These are phyloP conservation scores for Rutidosis leptorrhynchoides DNA, from an alignment of 129 eudicot species.

Conservation along the genomic window DNA sequence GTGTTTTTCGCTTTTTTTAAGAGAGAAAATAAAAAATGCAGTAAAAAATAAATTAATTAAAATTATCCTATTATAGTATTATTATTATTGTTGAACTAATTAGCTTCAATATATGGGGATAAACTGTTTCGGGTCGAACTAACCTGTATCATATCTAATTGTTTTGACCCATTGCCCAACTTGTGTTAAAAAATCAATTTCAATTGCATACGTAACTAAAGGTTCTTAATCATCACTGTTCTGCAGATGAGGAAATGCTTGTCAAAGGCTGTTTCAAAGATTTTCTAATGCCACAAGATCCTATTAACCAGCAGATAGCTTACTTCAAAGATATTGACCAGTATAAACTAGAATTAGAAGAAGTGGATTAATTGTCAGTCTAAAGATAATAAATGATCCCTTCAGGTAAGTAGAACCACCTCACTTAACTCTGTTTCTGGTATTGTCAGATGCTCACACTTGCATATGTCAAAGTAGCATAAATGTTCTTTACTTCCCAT, in stretches of 20 bases:
- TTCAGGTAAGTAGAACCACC: slow-evolving; percentile 14
- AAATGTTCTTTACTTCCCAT: background rate
- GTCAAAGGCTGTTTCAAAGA: slow-evolving; percentile 30
- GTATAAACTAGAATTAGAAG: slow-evolving; percentile 62
- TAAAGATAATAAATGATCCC: slow-evolving; percentile 19
- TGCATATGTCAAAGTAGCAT: slow-evolving; percentile 1
- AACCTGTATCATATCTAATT: background rate
- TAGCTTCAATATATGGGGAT: background rate
- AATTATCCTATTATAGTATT: too few species aligned
- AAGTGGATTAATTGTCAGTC: slow-evolving; percentile 38
- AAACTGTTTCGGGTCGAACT: background rate
- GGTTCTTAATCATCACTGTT: slow-evolving; percentile 15
- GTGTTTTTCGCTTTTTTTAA: too few species aligned
- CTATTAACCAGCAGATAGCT: slow-evolving; percentile 56
- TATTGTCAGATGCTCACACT: slow-evolving; percentile 29
- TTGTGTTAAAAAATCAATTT: background rate
- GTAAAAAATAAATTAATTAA: too few species aligned
- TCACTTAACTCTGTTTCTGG: slow-evolving; percentile 16
- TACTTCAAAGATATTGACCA: slow-evolving; percentile 67
- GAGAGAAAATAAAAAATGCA: too few species aligned
- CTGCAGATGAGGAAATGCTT: slow-evolving; percentile 44
- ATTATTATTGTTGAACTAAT: background rate
- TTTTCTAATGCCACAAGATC: slow-evolving; percentile 44
- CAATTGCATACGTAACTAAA: background rate
- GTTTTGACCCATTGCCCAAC: background rate